A percentile compares a stretch with the other conserved stretches of the same genome.
Conservation (phyloP, 2,329 filamentous ascomycete species). For the Kalmusia sp. region DNA sequence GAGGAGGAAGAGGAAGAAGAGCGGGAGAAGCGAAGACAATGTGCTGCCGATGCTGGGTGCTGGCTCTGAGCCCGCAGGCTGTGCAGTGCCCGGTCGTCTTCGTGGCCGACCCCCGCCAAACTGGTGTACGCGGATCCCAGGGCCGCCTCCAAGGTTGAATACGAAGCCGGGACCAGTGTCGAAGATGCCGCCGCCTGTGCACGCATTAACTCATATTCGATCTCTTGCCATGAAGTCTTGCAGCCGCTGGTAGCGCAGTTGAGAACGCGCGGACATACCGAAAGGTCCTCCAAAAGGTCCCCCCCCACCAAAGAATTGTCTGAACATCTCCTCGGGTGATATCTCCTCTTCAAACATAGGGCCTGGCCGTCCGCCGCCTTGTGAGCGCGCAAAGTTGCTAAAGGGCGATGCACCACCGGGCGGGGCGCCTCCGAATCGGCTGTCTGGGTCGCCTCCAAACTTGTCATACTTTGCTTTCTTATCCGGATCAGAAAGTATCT, state of each 20-base stretch:
- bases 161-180: slow-evolving; percentile 87
- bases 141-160: slow-evolving; percentile 92
- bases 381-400: slow-evolving; percentile 61
- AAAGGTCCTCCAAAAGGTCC: slow-evolving; percentile 69
- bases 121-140: slow-evolving; percentile 91
- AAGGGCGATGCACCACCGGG: slow-evolving; percentile 67
- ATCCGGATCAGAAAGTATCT: slow-evolving; percentile 89
- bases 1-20: slow-evolving; percentile 83
- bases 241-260: not conserved
- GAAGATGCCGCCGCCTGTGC: slow-evolving; percentile 63
- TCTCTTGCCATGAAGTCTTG: slow-evolving; percentile 12
- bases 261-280: slow-evolving; percentile 55
- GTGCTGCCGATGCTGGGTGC: slow-evolving; percentile 58
- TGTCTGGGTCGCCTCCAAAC: slow-evolving; percentile 92
- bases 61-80: slow-evolving; percentile 60
- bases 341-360: slow-evolving; percentile 89
- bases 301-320: slow-evolving; percentile 90
- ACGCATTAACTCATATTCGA: slow-evolving; percentile 6
- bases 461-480: slow-evolving; percentile 89
- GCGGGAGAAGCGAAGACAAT: slow-evolving; percentile 80
- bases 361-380: slow-evolving; percentile 57
- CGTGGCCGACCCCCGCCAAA: slow-evolving; percentile 84
- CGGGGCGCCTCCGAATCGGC: slow-evolving; percentile 73
- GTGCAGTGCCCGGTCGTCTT: slow-evolving; percentile 69
- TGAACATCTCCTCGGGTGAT: slow-evolving; percentile 95